phyloP scores from a whole-genome alignment of 495 filamentous ascomycete species.

The Hyaloscypha finlandica region DNA sequence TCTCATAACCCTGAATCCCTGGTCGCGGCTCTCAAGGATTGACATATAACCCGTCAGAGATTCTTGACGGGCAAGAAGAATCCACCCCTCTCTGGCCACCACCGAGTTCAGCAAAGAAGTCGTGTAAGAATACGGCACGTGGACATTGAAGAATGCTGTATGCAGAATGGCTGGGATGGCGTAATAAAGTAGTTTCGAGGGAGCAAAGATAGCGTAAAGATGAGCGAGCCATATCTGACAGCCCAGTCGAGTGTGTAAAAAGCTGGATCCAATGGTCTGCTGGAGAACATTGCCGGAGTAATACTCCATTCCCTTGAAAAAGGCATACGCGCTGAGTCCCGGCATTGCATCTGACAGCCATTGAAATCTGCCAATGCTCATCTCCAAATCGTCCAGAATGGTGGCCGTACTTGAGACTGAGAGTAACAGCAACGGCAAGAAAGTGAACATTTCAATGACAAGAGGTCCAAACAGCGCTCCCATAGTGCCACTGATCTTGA shows the following conservation, averaged over 20 bases:
- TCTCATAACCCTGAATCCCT: slow-evolving; percentile 78
- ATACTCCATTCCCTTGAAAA: slow-evolving; percentile 63
- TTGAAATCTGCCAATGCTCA: slow-evolving; percentile 49
- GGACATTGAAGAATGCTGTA: slow-evolving; percentile 68
- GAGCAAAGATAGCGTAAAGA: slow-evolving; percentile 64
- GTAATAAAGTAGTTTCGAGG: slow-evolving; percentile 64
- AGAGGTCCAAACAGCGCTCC: slow-evolving; percentile 72
- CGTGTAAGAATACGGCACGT: slow-evolving; percentile 57
- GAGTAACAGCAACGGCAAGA: slow-evolving; percentile 71
- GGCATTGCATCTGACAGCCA: slow-evolving; percentile 57
- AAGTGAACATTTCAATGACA: slow-evolving; percentile 69
- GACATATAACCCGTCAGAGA: slow-evolving; percentile 91
- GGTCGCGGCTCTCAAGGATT: slow-evolving; percentile 70
- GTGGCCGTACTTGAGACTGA: slow-evolving; percentile 65
- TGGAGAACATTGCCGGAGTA: slow-evolving; percentile 51
- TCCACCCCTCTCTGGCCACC: slow-evolving; percentile 54
- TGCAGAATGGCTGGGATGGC: slow-evolving; percentile 71
- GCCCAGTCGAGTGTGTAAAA: slow-evolving; percentile 68
- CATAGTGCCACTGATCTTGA: slow-evolving; percentile 59
- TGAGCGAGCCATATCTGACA: slow-evolving; percentile 66
- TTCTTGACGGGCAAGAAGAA: slow-evolving; percentile 76
- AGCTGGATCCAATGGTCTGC: slow-evolving; percentile 58
- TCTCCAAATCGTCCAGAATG: slow-evolving; percentile 58
- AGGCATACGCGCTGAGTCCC: slow-evolving; percentile 59
- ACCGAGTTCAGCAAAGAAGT: slow-evolving; percentile 62